Evolutionary conservation across 2,329 filamentous ascomycete species (phyloP), one percentile per base, ranked within the genome.

Genomic region (Samsoniella hepiali): DNA sequence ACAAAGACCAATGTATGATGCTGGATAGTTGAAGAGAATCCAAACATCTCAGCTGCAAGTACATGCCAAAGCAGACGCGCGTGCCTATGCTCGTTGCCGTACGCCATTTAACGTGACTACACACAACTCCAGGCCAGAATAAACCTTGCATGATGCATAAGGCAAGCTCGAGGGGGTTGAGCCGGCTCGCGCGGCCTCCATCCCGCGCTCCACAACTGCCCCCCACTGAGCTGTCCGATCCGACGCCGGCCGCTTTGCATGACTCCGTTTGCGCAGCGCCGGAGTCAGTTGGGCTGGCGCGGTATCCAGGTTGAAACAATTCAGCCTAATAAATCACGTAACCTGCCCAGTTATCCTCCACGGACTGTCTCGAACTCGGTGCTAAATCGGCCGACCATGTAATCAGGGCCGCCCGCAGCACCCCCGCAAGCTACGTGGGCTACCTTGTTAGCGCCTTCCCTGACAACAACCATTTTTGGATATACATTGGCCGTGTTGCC

Each of bases 1-100:
- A 50, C 38, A 49, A 36, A 29, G 49, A 36, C 58, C 49, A 44
- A 34, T 54, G 38, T 29, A 44, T 22, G 15, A 36, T 54, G 58
- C 58, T 61, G 58, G 49, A 61, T 61, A 61, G 29, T 45, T 36
- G 22, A 22, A 61, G 15, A 61, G 31, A 44, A 53, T 29, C 11
- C 29, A 42, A 50, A 50, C 32, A 36, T 51, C 22, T 59, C 44
- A 50, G 56, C 56, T 40, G 29, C 15, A 42, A 7, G 22, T 5
- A 15, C 13, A 17, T 50, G 17, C 36, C 27, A 56, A 27, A 32
- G 38, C 8, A 27, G 27, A 42, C 9, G n/a, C 17, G 36, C 15
- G 32, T 32, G 38, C 8, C 13, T 38, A 42, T 17, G n/a, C 17
- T 47, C 15, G 32, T 32, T 58, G 27, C 40, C 13, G 3, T 17